Percentiles rank a stretch among this genome's conserved stretches.
Evolutionary conservation across 768 basidiomycete species (phyloP).

Genomic region (Pleurotus platypus): DNA sequence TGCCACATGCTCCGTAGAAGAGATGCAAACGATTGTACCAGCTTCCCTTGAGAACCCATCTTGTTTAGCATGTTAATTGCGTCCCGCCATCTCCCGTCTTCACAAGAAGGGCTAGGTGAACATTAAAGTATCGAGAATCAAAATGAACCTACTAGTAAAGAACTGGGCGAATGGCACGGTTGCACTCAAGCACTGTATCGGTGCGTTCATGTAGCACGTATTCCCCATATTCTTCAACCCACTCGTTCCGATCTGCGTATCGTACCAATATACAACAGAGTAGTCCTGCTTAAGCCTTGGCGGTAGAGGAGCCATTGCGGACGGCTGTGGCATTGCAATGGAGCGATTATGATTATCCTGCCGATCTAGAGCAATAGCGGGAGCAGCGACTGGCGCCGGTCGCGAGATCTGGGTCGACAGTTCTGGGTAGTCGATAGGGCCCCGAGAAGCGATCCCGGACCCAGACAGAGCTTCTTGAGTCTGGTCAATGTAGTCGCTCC

Average conservation of each 20-base stretch:
- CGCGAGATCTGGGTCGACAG: constrained; percentile 61
- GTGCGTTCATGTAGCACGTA: constrained; percentile 99
- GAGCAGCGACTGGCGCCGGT: constrained; percentile 76
- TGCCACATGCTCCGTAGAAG: constrained; percentile 87
- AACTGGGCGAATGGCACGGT: constrained; percentile 91
- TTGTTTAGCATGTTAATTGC: constrained; percentile 85
- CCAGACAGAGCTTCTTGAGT: constrained; percentile 58
- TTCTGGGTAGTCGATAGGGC: constrained; percentile 80
- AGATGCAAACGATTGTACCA: constrained; percentile 80
- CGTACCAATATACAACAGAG: constrained; percentile 81
- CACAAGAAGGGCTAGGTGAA: constrained; percentile 1
- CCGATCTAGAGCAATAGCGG: constrained; percentile 59
- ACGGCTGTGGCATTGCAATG: constrained; percentile 29
- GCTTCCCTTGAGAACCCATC: constrained; percentile 80
- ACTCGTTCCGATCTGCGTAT: constrained; percentile 71
- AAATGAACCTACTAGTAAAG: constrained; percentile 67
- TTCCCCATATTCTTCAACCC: constrained; percentile 95
- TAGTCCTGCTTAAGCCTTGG: constrained; percentile 75
- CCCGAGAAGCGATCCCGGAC: constrained; percentile 33
- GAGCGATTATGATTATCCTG: constrained; percentile 71
- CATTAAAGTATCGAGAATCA: constrained; percentile 1
- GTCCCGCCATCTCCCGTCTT: constrained; percentile 77
- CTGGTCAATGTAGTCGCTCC: constrained; percentile 81
- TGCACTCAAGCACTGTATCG: constrained; percentile 93
- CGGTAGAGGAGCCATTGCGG: constrained; percentile 41